Base-by-base conservation (phyloP, 2,329 filamentous ascomycete species). In the Fusarium mangiferae region DNA sequence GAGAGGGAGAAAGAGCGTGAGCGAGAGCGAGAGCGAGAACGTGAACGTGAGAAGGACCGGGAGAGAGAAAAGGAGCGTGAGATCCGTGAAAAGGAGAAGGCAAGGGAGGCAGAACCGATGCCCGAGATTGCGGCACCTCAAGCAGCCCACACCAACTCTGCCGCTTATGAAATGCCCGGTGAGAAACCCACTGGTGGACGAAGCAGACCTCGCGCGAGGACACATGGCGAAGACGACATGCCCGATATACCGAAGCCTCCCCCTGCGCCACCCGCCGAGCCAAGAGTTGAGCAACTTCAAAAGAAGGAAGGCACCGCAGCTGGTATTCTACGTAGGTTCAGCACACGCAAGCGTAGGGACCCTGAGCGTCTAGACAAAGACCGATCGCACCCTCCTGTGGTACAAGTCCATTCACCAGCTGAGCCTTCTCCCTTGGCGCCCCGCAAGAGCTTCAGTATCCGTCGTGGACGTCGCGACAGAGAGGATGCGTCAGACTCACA, bases 201-300 rank as follows among this genome's bases (percentile, higher is more conserved):
- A 68, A 92, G 94, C 39, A 89, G 96, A 56, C 94, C 95, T 13
- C 90, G 96, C 55, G 95, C 96, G 41, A 90, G 96, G 74, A 98
- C 96, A 1, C 96, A 98, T 79, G 96, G 96, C 22, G 96, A 98
- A 82, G 96, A 98, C 72, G 96, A 99, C 66, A 89, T 94, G 17
- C 88, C 91, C 1, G 94, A 97, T 55, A 88, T 66, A 44, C 74
- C 74, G 33, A 83, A 80, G 56, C 79, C 77, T 35, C 57, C 72
- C 3, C 75, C 76, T 30, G 64, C 71, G 11, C 77, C 81, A 22
- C 87, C 75, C 77, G 89, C 75, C 78, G 88, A 91, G 33, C 87
- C 90, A 28, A 89, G 90, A 38, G 81, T 85, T 26, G 92, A 91
- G 80, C 88, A 87, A 15, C 86, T 90, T 10, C 85, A 86, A 56